Conservation (phyloP, 306 rosid genomes). For the Lagenaria siceraria region DNA sequence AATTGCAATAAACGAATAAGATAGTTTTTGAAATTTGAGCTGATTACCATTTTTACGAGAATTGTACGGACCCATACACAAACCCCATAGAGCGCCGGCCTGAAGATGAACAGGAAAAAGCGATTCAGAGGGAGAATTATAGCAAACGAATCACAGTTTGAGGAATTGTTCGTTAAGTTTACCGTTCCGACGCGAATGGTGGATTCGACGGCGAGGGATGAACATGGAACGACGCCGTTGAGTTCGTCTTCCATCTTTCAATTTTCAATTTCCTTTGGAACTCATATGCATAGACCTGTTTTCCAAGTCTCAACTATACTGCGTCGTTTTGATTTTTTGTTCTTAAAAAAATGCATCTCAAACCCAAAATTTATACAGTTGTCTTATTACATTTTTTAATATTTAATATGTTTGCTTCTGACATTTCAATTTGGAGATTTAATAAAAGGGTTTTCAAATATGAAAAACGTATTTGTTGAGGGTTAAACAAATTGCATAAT, state of each 20-base stretch:
- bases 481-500: too few species aligned
- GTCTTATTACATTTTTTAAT: too few species aligned
- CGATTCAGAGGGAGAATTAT: background rate
- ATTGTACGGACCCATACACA: conserved; percentile 62
- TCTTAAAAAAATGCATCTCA: background rate
- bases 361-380: too few species aligned
- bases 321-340: background rate
- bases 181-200: conserved; percentile 62
- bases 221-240: conserved; percentile 41
- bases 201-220: conserved; percentile 51
- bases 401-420: too few species aligned
- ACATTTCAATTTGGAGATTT: too few species aligned
- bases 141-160: background rate
- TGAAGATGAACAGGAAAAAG: conserved; percentile 17
- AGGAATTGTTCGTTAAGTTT: background rate
- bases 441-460: too few species aligned
- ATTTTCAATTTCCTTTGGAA: background rate
- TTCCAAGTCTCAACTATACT: background rate
- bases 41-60: conserved; percentile 47
- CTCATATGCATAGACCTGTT: background rate
- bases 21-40: background rate
- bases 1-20: background rate
- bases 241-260: conserved; percentile 38
- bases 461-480: too few species aligned
- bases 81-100: conserved; percentile 91